Evolutionary conservation across 2,329 filamentous ascomycete species (phyloP), one percentile per base, ranked within the genome.

Genomic region (Fusarium annulatum): DNA sequence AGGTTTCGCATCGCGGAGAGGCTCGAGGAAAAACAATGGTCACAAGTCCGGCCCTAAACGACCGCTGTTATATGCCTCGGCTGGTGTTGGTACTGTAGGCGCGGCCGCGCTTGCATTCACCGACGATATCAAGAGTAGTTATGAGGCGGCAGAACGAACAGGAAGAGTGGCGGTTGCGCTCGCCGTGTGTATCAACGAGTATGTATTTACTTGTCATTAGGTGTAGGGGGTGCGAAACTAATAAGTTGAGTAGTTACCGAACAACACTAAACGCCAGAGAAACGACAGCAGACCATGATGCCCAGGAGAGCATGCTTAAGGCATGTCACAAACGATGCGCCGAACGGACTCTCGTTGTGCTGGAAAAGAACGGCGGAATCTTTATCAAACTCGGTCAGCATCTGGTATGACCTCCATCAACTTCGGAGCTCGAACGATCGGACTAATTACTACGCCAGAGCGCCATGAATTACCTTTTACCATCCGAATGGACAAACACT

Each of bases 371-470:
- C 82, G 96, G 97, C 33, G 97, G 96, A 34, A 97, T 99, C 72
- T 99, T 98, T 78, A 98, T 99, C 81, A 99, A 99, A 84, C 86
- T 99, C 43, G 96, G 96, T 12, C 96, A 99, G 79, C 96, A 99
- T 83, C 83, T 99, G 83, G 91, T 92, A 86, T 46, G 83, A 56
- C 41, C 33, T 28, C 38, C 14, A 28, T 55, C 39, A 28, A 19
- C 21, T 46, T 39, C 30, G 11, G 21, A 33, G 21, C 26, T 52
- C 28, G 39, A 51, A 28, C 28, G 55, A 51, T 39, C 33, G 26
- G 42, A 53, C 79, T 81, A 66, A 84, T 73, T 41, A 45, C 38
- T 79, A 69, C 42, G 16, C n/a, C 73, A 92, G 90, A 97, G 94
- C 82, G 96, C 94, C 73, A 94, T 98, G 93, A 97, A 96, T 79